A percentile compares a stretch with the other conserved stretches of the same genome.
These are phyloP conservation scores for Rubroboletus pulcherrimus DNA, from an alignment of 768 basidiomycete species.

Conservation along the genomic window DNA sequence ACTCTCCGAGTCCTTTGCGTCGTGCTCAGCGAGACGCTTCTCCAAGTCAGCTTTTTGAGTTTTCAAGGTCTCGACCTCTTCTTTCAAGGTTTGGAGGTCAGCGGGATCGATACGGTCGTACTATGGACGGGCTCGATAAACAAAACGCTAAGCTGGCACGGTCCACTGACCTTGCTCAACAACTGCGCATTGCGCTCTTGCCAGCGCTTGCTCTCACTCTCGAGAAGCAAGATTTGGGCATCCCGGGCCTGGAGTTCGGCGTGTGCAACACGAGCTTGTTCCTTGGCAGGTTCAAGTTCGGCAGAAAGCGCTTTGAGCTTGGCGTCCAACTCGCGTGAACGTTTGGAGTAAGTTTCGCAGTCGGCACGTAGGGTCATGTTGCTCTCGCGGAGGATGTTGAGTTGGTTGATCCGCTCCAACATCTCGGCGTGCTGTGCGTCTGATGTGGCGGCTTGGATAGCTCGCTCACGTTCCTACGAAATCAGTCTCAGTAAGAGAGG, in stretches of 20 bases:
- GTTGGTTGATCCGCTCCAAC: conserved; percentile 80
- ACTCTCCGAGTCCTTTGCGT: conserved; percentile 29
- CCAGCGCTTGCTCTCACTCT: conserved; percentile 77
- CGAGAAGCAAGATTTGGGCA: conserved; percentile 62
- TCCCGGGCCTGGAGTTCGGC: conserved; percentile 75
- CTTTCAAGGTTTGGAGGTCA: conserved; percentile 75
- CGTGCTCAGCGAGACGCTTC: conserved; percentile 28
- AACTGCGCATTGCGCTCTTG: conserved; percentile 80
- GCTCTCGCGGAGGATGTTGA: conserved; percentile 83
- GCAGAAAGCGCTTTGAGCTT: conserved; percentile 54
- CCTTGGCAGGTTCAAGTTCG: conserved; percentile 73
- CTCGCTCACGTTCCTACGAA: conserved; percentile 74
- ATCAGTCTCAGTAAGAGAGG: conserved; percentile 1
- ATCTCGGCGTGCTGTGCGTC: conserved; percentile 81
- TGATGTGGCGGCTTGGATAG: conserved; percentile 64
- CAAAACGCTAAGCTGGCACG: background rate
- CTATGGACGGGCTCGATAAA: conserved; percentile 33
- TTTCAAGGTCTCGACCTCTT: conserved; percentile 59
- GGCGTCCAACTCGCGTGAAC: conserved; percentile 60
- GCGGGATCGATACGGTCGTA: conserved; percentile 88
- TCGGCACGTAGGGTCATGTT: conserved; percentile 82
- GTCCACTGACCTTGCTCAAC: conserved; percentile 61
- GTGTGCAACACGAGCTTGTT: conserved; percentile 58
- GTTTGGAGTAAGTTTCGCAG: conserved; percentile 65
- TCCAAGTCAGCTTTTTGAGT: conserved; percentile 36